A percentile compares a stretch with the other conserved stretches of the same genome.
phyloP scores from a whole-genome alignment of 345 rosid genomes.

The Bruguiera sexangula region DNA sequence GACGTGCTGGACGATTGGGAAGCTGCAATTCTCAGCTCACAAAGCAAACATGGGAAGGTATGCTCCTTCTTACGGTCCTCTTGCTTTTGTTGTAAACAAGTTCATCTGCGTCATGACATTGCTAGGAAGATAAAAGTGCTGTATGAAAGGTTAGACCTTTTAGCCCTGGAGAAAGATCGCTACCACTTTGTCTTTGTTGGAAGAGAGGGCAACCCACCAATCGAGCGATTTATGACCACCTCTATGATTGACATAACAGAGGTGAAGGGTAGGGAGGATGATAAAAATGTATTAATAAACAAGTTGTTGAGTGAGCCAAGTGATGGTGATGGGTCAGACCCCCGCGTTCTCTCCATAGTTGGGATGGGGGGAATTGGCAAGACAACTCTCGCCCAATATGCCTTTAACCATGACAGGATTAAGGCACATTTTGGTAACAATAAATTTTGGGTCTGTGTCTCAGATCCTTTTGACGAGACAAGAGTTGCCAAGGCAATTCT shows the following conservation, averaged over 20 bases:
- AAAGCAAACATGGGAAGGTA: too few relatives aligned
- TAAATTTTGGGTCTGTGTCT: background rate
- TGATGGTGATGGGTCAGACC: background rate
- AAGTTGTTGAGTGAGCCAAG: background rate
- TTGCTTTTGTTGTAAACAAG: too few relatives aligned
- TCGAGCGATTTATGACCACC: too few relatives aligned
- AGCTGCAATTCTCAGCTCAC: too few relatives aligned
- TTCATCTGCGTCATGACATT: too few relatives aligned
- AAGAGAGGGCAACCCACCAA: too few relatives aligned
- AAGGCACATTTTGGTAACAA: background rate
- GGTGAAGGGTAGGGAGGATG: background rate
- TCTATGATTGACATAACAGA: background rate
- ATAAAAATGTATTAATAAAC: background rate
- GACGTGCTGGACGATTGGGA: too few relatives aligned
- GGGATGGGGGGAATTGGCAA: constrained; percentile 5
- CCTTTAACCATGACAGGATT: background rate
- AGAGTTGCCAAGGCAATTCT: background rate
- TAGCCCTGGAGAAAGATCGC: too few relatives aligned
- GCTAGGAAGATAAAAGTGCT: too few relatives aligned
- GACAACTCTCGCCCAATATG: background rate
- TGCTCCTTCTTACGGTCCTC: too few relatives aligned
- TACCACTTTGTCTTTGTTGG: too few relatives aligned
- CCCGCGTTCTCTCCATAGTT: background rate
- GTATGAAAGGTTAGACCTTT: too few relatives aligned
- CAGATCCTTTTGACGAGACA: background rate